Base-by-base conservation (phyloP, 192 early-diverging fungal genomes). In the Coemansia erecta region DNA sequence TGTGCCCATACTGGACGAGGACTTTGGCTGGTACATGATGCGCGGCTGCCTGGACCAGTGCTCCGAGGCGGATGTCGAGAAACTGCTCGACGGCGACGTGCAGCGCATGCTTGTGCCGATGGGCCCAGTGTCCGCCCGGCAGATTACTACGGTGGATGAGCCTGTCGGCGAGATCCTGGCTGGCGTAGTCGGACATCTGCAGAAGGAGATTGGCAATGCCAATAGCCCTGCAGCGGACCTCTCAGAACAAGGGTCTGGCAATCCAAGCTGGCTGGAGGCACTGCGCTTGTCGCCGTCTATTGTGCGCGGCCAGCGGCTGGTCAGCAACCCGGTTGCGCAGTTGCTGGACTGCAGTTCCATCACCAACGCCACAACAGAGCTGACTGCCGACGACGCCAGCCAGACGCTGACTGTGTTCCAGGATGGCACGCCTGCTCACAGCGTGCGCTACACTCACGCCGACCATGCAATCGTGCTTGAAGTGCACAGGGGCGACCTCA, bases 11-110 rank as follows among this genome's bases (percentile, higher is more conserved):
- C 70, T 98, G 17, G 93, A 95, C 67, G 87, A 87, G 53, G 88
- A 91, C 72, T 93, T 98, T 79, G 91, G 89, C 65, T 83, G 89
- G 47, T 96, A 92, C 89, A 88, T 96, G 81, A 91, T 94, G 85
- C 90, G 90, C 85, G 94, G 96, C 66, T 86, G 90, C 15, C 80
- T 90, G 23, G 90, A 89, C 89, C 93, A 93, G 78, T 84, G 86
- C 21, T 5, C 28, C 7, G 28, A 31, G 28, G 91, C 93, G 64
- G 88, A 95, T 46, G 69, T 96, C 9, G 87, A 86, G 45, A 87
- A 91, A 22, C 87, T 98, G 28, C 81, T 85, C 8, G 90, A 82
- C 55, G 39, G 35, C 15, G 60, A 52, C 9, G 85, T 88, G 8
- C 84, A 88, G 59, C 86, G 95, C 53, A 89, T 92, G 39, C 87